These are phyloP conservation scores for Neonectria neomacrospora DNA, from an alignment of 2,329 filamentous ascomycete genomes.

Conservation along the genomic window DNA sequence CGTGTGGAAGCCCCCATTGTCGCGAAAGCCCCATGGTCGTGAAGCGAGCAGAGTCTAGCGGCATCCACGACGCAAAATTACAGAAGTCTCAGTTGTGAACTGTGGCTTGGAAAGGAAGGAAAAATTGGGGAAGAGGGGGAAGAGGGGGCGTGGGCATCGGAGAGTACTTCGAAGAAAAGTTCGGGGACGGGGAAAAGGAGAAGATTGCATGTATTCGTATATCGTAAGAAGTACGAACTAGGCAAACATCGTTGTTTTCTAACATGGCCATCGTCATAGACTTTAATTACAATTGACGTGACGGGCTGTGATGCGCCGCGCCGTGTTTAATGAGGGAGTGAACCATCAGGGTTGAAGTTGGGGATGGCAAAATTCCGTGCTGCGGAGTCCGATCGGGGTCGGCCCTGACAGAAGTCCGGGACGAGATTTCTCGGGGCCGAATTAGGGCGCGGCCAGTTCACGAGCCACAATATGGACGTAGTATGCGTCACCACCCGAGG, in stretches of 20 bases:
- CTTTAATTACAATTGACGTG: constrained; percentile 2
- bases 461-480: background rate
- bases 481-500: constrained; percentile 13
- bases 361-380: constrained; percentile 22
- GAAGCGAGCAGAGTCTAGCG: constrained; percentile 17
- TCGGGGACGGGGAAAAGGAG: background rate
- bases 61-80: constrained; percentile 33
- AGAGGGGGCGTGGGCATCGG: background rate
- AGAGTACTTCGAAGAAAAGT: background rate
- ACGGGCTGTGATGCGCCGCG: constrained; percentile 10
- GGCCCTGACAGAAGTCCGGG: constrained; percentile 42
- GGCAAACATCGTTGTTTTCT: constrained; percentile 6
- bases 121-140: no score
- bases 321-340: constrained; percentile 7
- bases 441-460: background rate
- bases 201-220: background rate
- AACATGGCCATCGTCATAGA: background rate
- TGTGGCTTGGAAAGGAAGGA: background rate
- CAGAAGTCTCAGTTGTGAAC: constrained; percentile 1
- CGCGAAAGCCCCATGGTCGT: background rate
- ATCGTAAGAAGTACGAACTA: background rate
- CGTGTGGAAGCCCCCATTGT: background rate
- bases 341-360: constrained; percentile 1
- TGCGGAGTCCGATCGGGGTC: constrained; percentile 44
- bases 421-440: constrained; percentile 7